Evolutionary conservation across 768 basidiomycete species (phyloP).

Genomic region (Termitomyces sp.): DNA sequence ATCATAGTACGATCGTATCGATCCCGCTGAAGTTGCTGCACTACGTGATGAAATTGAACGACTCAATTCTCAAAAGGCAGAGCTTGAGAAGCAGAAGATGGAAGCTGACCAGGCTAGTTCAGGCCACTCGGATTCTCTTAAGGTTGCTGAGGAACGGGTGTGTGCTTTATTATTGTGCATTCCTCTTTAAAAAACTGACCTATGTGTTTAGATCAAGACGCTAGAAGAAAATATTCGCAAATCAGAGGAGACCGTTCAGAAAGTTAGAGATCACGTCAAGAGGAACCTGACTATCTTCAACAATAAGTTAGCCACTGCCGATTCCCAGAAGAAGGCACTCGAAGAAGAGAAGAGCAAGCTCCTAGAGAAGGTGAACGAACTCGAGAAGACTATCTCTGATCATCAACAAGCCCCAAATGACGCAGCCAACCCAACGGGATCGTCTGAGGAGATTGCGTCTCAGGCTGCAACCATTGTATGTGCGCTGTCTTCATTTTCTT

Average conservation of each 20-base stretch:
- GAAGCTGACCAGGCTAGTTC: constrained; percentile 17
- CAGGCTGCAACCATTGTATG: constrained; percentile 34
- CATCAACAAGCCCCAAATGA: constrained; percentile 23
- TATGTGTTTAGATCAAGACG: constrained; percentile 27
- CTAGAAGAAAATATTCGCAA: constrained; percentile 35
- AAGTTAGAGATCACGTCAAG: constrained; percentile 23
- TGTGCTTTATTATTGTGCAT: constrained; percentile 3
- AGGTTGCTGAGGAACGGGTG: constrained; percentile 25
- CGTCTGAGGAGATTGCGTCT: constrained; percentile 20
- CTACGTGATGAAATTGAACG: constrained; percentile 67
- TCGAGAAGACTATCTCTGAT: constrained; percentile 30
- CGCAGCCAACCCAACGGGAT: constrained; percentile 11
- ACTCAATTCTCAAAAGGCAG: constrained; percentile 36
- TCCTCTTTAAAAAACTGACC: background rate
- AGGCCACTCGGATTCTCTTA: constrained; percentile 22
- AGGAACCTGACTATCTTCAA: constrained; percentile 26
- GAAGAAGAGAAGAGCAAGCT: constrained; percentile 31
- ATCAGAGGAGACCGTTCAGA: constrained; percentile 38
- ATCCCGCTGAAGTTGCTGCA: constrained; percentile 77
- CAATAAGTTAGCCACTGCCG: constrained; percentile 27
- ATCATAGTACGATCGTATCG: constrained; percentile 77
- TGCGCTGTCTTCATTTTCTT: background rate
- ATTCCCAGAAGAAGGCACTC: constrained; percentile 27
- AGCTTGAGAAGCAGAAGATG: constrained; percentile 22
- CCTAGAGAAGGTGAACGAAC: constrained; percentile 29